Evolutionary conservation across 2,329 filamentous ascomycete species (phyloP).

Genomic region (Pseudocercospora vitis): DNA sequence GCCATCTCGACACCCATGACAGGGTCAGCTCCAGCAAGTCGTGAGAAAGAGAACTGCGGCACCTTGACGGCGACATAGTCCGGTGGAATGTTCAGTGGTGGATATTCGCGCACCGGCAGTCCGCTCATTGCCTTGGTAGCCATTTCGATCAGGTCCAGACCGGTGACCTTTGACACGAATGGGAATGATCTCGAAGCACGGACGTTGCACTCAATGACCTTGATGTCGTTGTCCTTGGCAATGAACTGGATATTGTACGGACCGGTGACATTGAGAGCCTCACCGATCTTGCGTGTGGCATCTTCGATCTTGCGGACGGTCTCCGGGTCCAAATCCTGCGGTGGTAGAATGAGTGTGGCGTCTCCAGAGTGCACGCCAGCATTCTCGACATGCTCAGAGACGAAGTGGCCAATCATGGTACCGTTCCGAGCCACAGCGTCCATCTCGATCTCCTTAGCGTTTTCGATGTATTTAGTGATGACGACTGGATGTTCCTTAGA

Average conservation of each 20-base stretch:
- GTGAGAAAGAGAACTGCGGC: constrained; percentile 97
- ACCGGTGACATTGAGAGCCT: constrained; percentile 90
- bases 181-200: constrained; percentile 94
- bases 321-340: constrained; percentile 85
- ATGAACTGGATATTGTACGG: constrained; percentile 99
- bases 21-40: constrained; percentile 91
- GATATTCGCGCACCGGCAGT: constrained; percentile 78
- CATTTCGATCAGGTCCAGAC: constrained; percentile 96
- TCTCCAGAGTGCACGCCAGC: constrained; percentile 98
- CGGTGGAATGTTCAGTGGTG: constrained; percentile 69
- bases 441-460: constrained; percentile 99
- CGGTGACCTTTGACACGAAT: constrained; percentile 98
- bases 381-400: constrained; percentile 98
- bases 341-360: constrained; percentile 89
- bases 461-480: constrained; percentile 99
- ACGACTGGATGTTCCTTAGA: constrained; percentile 95
- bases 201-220: constrained; percentile 99
- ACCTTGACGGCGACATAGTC: constrained; percentile 96
- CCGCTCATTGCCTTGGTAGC: constrained; percentile 95
- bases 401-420: constrained; percentile 88
- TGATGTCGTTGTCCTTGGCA: constrained; percentile 98
- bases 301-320: constrained; percentile 91
- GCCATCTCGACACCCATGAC: constrained; percentile 99
- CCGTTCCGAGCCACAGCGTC: constrained; percentile 92
- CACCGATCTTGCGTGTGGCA: constrained; percentile 91